Evolutionary conservation across 2,329 filamentous ascomycete species (phyloP).

Genomic region (Cercospora berteroae): DNA sequence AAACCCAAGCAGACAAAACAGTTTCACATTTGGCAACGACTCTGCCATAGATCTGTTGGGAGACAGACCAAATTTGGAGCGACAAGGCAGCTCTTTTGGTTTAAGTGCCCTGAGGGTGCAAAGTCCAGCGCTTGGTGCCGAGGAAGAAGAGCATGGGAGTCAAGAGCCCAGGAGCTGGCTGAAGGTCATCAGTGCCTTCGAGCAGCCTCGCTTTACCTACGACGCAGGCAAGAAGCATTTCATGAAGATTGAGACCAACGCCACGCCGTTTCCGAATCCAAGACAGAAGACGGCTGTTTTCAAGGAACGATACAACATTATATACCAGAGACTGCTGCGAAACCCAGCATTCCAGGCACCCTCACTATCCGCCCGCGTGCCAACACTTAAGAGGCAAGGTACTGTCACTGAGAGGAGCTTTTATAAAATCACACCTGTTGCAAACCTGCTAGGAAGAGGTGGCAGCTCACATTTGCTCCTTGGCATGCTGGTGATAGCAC

Average conservation of each 20-base stretch:
- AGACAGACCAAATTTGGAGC: conserved; percentile 48
- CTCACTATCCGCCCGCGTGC: conserved; percentile 57
- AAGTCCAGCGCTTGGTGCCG: conserved; percentile 32
- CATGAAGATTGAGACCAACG: conserved; percentile 56
- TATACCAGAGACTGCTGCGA: conserved; percentile 85
- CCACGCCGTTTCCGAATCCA: conserved; percentile 63
- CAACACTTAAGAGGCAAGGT: conserved; percentile 38
- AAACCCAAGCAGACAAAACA: conserved; percentile 57
- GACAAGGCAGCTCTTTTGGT: conserved; percentile 62
- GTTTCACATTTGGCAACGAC: conserved; percentile 58
- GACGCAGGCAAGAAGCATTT: conserved; percentile 86
- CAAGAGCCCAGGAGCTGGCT: conserved; percentile 78
- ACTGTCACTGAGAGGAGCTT: conserved; percentile 62
- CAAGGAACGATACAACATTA: conserved; percentile 84
- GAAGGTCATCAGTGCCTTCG: conserved; percentile 77
- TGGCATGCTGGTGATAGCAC: conserved; percentile 75
- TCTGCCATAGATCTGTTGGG: conserved; percentile 26
- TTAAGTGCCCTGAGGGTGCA: conserved; percentile 52
- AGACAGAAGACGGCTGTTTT: conserved; percentile 82
- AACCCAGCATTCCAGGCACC: conserved; percentile 92
- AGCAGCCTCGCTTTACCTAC: conserved; percentile 77
- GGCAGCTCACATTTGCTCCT: conserved; percentile 83
- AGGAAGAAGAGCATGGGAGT: conserved; percentile 56
- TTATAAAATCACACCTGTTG: conserved; percentile 86
- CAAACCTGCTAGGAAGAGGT: conserved; percentile 71